Percentiles rank a stretch among this genome's conserved stretches.
phyloP scores from a whole-genome alignment of 1,284 basidiomycete genomes.

The Inonotus obliquus region DNA sequence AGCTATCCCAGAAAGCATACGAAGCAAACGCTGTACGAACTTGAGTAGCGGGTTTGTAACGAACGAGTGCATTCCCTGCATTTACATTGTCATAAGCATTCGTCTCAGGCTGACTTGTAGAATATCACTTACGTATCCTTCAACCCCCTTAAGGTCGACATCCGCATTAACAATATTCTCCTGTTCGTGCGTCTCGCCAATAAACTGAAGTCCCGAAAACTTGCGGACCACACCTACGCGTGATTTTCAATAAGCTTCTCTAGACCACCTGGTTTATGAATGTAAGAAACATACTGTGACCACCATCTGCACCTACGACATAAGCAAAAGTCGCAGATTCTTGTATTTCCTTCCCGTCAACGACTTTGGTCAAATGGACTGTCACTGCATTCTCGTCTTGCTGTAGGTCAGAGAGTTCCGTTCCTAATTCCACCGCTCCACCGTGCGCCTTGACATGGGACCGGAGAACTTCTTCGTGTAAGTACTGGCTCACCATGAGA shows the following conservation, averaged over 20 bases:
- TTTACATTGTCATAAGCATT: no score
- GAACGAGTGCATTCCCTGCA: neutral
- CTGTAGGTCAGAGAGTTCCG: slow-evolving; percentile 9
- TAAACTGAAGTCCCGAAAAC: slow-evolving; percentile 37
- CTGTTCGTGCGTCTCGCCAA: slow-evolving; percentile 37
- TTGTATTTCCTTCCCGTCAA: neutral
- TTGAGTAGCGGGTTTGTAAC: neutral
- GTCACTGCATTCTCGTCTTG: slow-evolving; percentile 17
- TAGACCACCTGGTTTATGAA: neutral
- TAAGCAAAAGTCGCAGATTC: slow-evolving; percentile 12
- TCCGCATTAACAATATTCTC: slow-evolving; percentile 19
- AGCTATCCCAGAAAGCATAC: neutral
- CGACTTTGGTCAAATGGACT: neutral
- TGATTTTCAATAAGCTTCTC: neutral
- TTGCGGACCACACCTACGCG: slow-evolving; percentile 31
- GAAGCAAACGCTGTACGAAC: neutral
- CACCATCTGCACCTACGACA: slow-evolving; percentile 37
- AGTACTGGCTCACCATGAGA: slow-evolving; percentile 8
- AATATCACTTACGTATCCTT: slow-evolving; percentile 16
- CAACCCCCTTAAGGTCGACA: neutral
- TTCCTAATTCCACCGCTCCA: slow-evolving; percentile 13
- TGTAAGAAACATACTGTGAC: slow-evolving; percentile 25
- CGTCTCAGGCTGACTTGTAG: neutral
- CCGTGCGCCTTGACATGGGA: slow-evolving; percentile 13
- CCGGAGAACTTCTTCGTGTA: slow-evolving; percentile 16